Percentiles rank a stretch among this genome's conserved stretches.
Evolutionary conservation across 306 rosid species (phyloP).

Genomic region (Quercus gilva): DNA sequence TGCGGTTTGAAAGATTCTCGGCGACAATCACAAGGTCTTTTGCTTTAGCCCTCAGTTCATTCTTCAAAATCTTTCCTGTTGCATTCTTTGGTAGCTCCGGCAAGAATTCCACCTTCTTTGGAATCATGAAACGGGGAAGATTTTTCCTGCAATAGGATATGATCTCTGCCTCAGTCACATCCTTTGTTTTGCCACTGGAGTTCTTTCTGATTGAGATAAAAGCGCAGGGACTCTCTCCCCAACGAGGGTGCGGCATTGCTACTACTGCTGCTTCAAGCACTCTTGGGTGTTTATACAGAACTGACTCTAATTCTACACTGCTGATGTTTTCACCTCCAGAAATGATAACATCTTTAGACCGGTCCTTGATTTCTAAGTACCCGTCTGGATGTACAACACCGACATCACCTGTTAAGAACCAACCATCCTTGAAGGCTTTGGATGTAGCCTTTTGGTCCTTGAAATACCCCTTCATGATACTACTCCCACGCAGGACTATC

Average conservation of each 20-base stretch:
- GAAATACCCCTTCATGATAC: conserved; percentile 83
- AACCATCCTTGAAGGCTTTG: conserved; percentile 58
- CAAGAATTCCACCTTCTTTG: conserved; percentile 41
- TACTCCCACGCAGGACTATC: conserved; percentile 72
- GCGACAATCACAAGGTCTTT: conserved; percentile 2
- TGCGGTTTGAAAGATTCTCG: conserved; percentile 1
- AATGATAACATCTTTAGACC: conserved; percentile 86
- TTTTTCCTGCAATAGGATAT: conserved; percentile 32
- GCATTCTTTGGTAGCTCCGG: conserved; percentile 40
- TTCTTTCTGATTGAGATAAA: conserved; percentile 41
- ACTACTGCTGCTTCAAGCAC: conserved; percentile 87
- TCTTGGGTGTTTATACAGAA: conserved; percentile 61
- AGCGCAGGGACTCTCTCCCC: conserved; percentile 98
- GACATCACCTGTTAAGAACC: conserved; percentile 86
- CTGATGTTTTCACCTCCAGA: conserved; percentile 93
- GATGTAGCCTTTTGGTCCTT: conserved; percentile 52
- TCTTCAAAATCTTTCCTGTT: conserved; percentile 42
- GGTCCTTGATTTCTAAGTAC: conserved; percentile 80
- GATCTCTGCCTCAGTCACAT: conserved; percentile 31
- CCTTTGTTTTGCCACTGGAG: background rate
- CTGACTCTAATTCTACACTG: conserved; percentile 70
- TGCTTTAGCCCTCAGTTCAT: conserved; percentile 29
- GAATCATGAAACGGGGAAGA: conserved; percentile 43
- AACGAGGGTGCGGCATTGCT: conserved; percentile 81
- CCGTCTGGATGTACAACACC: conserved; percentile 85